Evolutionary conservation across 1,284 basidiomycete species (phyloP), one percentile per base, ranked within the genome.

Genomic region (Phenoliferia sp.): DNA sequence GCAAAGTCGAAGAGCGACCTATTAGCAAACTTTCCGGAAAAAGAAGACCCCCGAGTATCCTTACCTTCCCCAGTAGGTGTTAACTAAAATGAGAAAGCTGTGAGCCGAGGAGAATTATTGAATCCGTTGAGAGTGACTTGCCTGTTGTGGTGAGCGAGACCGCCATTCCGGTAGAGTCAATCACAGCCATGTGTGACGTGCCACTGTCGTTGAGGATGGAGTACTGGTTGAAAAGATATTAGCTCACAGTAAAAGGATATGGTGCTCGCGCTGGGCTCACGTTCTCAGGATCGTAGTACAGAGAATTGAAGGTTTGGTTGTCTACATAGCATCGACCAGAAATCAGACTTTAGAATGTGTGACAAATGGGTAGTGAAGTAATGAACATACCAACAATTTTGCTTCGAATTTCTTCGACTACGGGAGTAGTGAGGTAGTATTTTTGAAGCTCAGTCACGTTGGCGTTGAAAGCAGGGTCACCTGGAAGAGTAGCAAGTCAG

Each of bases 71-170:
- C 77, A 82, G 64, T 76, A 79, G 6, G 77, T 74, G 71, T 81
- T 80, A 68, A 31, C 32, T 4, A 52, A 15, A 52, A 52, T 26
- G 48, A 52, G 50, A 6, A 9, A 50, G 22, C 48, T 22, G 48
- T 26, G 5, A 6, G 22, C 48, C 22, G 48, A 19, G 48, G 22
- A 50, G 15, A 3, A 19, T 48, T 50, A 16, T 19, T 3, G 5
- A 16, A 50, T 19, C 15, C 48, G 3, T 19, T 2, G 19, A 16
- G 19, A n/a, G 9, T n/a, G 29, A n/a, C n/a, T n/a, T 48, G n/a
- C 81, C 76, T 0, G 81, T 82, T 2, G 81, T 81, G 4, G 81
- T 82, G 48, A 81, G 66, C 32, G 78, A 77, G 58, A 82, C 75
- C 2, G 79, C 78, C 71, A 78, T 77, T 2, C 81, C 81, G 26